A percentile compares a stretch with the other conserved stretches of the same genome.
Evolutionary conservation across 2,329 filamentous ascomycete genomes (phyloP).

Genomic region (Colletotrichum theobromicola): DNA sequence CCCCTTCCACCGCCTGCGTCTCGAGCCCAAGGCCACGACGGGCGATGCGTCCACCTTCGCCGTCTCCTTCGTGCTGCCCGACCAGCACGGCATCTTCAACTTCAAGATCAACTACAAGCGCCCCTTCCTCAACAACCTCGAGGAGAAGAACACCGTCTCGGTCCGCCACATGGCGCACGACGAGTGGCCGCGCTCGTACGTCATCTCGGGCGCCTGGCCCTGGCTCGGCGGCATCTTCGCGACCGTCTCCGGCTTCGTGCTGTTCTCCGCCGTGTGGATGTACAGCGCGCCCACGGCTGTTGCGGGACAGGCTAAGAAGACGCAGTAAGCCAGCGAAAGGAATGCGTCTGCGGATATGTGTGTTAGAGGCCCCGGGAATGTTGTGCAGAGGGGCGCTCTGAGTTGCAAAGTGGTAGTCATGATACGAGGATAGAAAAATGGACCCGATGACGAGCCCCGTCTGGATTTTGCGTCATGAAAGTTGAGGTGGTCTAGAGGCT

Average conservation of each 20-base stretch:
- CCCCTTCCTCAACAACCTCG: slow-evolving; percentile 85
- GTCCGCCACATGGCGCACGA: slow-evolving; percentile 97
- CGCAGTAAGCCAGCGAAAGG: slow-evolving; percentile 38
- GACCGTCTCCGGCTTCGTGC: slow-evolving; percentile 83
- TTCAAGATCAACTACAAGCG: slow-evolving; percentile 98
- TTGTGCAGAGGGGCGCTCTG: neutral
- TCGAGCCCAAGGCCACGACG: slow-evolving; percentile 63
- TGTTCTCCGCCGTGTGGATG: slow-evolving; percentile 88
- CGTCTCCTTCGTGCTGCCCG: slow-evolving; percentile 80
- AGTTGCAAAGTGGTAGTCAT: neutral
- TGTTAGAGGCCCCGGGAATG: neutral
- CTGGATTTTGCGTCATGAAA: neutral
- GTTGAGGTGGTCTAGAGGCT: neutral
- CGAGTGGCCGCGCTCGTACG: slow-evolving; percentile 91
- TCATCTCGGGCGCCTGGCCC: slow-evolving; percentile 90
- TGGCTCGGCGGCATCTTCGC: slow-evolving; percentile 90
- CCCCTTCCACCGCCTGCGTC: slow-evolving; percentile 88
- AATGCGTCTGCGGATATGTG: neutral
- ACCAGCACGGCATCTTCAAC: slow-evolving; percentile 99
- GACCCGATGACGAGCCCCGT: neutral
- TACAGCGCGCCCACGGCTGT: slow-evolving; percentile 60
- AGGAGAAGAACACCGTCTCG: slow-evolving; percentile 94
- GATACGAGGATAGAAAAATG: neutral
- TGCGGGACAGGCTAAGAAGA: slow-evolving; percentile 48
- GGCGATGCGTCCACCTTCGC: slow-evolving; percentile 75